These are phyloP conservation scores for Prunus mongolica DNA, from an alignment of 306 rosid genomes.

Conservation along the genomic window DNA sequence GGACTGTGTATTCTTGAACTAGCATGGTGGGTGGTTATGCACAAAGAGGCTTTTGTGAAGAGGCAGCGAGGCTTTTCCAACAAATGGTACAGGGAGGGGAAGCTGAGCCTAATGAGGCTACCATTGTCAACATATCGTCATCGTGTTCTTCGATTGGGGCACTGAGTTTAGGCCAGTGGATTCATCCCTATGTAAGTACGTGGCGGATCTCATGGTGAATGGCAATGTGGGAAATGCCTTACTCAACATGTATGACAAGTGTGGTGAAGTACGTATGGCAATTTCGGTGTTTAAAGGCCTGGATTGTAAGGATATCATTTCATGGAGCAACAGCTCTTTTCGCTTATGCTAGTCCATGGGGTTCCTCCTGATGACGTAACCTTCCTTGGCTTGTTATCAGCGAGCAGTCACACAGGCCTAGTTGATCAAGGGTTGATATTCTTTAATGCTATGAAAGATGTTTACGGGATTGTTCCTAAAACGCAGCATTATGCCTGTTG, in stretches of 20 bases:
- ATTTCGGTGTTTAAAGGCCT: conserved; percentile 38
- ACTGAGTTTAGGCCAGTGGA: conserved; percentile 68
- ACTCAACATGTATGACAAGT: conserved; percentile 71
- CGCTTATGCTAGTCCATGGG: conserved; percentile 63
- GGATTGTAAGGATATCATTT: conserved; percentile 48
- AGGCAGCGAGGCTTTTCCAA: conserved; percentile 53
- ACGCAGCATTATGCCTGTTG: conserved; percentile 29
- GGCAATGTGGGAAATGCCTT: conserved; percentile 66
- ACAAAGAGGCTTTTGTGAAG: conserved; percentile 47
- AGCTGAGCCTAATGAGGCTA: conserved; percentile 66
- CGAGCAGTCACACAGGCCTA: conserved; percentile 61
- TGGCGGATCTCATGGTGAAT: conserved; percentile 37
- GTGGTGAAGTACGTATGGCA: conserved; percentile 50
- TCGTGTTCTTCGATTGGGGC: conserved; percentile 65
- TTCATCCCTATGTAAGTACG: conserved; percentile 52
- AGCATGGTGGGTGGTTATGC: conserved; percentile 67
- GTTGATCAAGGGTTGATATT: conserved; percentile 41
- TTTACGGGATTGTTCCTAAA: conserved; percentile 33
- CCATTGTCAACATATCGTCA: conserved; percentile 51
- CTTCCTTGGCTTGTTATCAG: conserved; percentile 60
- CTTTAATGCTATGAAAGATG: conserved; percentile 54
- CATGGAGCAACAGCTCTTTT: conserved; percentile 70
- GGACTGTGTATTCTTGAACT: conserved; percentile 78
- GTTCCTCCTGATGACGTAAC: conserved; percentile 62
- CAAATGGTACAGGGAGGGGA: conserved; percentile 44